These are phyloP conservation scores for Termitomyces titanicus DNA, from an alignment of 768 basidiomycete genomes.

Conservation along the genomic window DNA sequence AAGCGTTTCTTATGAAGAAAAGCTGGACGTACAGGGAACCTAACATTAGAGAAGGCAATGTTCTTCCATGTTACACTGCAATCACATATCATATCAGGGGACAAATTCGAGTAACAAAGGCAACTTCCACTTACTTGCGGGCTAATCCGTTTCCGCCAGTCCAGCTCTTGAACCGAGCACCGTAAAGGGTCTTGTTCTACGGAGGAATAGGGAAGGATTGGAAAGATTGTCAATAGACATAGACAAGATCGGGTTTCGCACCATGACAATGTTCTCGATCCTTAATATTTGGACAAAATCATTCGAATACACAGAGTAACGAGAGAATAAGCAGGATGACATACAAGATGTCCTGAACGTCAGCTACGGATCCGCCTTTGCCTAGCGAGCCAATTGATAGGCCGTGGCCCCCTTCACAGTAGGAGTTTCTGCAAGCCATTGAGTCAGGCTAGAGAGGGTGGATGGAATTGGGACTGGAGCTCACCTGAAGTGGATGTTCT, in stretches of 20 bases:
- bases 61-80: slow-evolving; percentile 56
- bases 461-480: not conserved
- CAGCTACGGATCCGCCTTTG: slow-evolving; percentile 40
- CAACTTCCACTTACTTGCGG: slow-evolving; percentile 37
- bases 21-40: slow-evolving; percentile 46
- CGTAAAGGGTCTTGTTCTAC: slow-evolving; percentile 50
- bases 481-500: slow-evolving; percentile 48
- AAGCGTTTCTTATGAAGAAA: not conserved
- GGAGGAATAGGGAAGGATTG: not conserved
- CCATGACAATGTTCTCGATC: slow-evolving; percentile 45
- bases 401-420: slow-evolving; percentile 58
- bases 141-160: slow-evolving; percentile 58
- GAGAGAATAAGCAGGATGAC: slow-evolving; percentile 11
- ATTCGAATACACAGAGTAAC: not conserved
- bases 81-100: not conserved
- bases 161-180: slow-evolving; percentile 68
- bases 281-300: slow-evolving; percentile 18
- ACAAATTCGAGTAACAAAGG: not conserved
- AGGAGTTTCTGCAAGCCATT: slow-evolving; percentile 34
- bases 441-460: not conserved
- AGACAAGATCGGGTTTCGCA: slow-evolving; percentile 5
- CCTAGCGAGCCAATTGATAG: slow-evolving; percentile 55
- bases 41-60: slow-evolving; percentile 48
- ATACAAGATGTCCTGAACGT: slow-evolving; percentile 56
- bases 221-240: not conserved